These are phyloP conservation scores for Podaxis mareebaensis DNA, from an alignment of 768 basidiomycete species.

Conservation along the genomic window DNA sequence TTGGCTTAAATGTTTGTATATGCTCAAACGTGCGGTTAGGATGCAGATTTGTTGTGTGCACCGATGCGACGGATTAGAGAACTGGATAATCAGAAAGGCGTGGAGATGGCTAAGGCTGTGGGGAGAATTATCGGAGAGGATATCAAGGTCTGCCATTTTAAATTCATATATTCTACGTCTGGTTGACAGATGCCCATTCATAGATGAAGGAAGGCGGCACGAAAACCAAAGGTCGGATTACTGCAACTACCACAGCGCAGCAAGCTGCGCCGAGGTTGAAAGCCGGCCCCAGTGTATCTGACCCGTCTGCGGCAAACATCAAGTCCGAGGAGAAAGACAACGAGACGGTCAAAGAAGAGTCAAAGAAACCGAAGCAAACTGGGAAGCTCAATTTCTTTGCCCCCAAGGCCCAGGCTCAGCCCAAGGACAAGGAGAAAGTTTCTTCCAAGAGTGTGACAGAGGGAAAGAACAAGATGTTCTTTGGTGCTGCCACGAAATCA, in stretches of 20 bases:
- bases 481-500: conserved; percentile 10
- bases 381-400: conserved; percentile 18
- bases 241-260: conserved; percentile 43
- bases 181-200: conserved; percentile 14
- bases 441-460: conserved; percentile 21
- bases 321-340: conserved; percentile 24
- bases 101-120: conserved; percentile 38
- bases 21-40: conserved; percentile 30
- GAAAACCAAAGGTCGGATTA: conserved; percentile 31
- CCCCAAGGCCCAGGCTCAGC: conserved; percentile 19
- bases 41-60: conserved; percentile 44
- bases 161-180: background rate
- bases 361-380: conserved; percentile 19
- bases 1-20: conserved; percentile 7
- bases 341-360: conserved; percentile 9
- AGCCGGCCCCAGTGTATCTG: background rate
- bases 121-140: conserved; percentile 45
- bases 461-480: conserved; percentile 23
- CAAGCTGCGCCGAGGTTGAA: conserved; percentile 19
- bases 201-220: conserved; percentile 20
- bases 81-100: conserved; percentile 42
- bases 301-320: conserved; percentile 9
- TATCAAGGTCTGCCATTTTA: conserved; percentile 42
- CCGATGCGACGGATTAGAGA: conserved; percentile 39
- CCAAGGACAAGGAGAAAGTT: conserved; percentile 27